phyloP scores from a whole-genome alignment of 768 basidiomycete genomes.

The Russula sp. region DNA sequence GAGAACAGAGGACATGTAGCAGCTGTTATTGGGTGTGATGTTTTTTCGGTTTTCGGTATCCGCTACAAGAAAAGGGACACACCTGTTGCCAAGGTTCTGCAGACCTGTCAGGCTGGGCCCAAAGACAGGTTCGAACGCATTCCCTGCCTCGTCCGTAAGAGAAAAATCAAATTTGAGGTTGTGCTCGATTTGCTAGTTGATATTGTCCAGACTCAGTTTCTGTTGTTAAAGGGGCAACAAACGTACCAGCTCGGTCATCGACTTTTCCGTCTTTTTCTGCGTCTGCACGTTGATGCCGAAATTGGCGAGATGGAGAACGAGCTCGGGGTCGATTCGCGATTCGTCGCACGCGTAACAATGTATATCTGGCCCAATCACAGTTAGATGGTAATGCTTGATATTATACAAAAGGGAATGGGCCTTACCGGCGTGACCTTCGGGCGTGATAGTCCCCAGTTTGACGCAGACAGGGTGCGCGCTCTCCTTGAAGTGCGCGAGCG shows the following conservation, averaged over 20 bases:
- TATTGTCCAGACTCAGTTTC: background rate
- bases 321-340: conserved; percentile 65
- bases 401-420: background rate
- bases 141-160: conserved; percentile 78
- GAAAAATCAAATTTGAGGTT: conserved; percentile 94
- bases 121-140: conserved; percentile 80
- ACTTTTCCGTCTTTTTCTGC: conserved; percentile 90
- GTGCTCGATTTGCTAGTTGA: conserved; percentile 82
- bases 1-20: conserved; percentile 94
- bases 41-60: background rate
- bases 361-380: conserved; percentile 48
- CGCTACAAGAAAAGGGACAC: conserved; percentile 2
- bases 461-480: conserved; percentile 77
- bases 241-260: conserved; percentile 87
- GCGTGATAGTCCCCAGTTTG: conserved; percentile 94
- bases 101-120: conserved; percentile 88
- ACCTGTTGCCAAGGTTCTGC: conserved; percentile 89
- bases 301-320: conserved; percentile 61
- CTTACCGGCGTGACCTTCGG: conserved; percentile 85
- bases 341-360: conserved; percentile 94
- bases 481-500: conserved; percentile 64
- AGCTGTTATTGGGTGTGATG: conserved; percentile 39
- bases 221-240: background rate
- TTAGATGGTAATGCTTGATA: background rate
- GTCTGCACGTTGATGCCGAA: conserved; percentile 85